Base-by-base conservation (phyloP, 1,284 basidiomycete species). In the Heterobasidion irregulare region DNA sequence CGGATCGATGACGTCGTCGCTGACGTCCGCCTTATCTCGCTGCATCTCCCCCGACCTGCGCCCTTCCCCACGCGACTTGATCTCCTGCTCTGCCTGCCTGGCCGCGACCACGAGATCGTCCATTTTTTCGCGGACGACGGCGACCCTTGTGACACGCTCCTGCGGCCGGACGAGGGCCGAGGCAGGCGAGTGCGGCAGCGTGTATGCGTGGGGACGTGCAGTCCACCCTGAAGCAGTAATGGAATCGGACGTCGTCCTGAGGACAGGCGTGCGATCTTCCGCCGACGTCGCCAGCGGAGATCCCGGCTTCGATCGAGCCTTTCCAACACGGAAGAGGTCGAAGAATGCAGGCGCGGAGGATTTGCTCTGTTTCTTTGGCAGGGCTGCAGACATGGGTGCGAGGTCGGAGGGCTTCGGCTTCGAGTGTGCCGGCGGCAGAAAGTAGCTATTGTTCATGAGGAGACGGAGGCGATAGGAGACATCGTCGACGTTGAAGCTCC, bases 401-500 rank as follows among this genome's bases (percentile, higher is more conserved):
- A 88, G 79, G 53, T 83, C 80, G 45, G 80, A 74, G 2, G 80
- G 79, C 8, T 78, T 80, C 2, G 89, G 89, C 64, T 92, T 92
- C 44, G 82, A 76, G 63, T 92, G 89, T 0, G 89, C 89, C 10
- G 89, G 89, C 6, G 89, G 89, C 44, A 92, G 79, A 65, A 88
- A 92, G 65, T 92, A 92, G 64, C 76, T 89, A 70, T 92, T 92
- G 66, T 85, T 87, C 55, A 92, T 83, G 47, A 92, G 79, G 52
- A 92, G 75, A 47, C 83, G 83, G 16, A 92, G 78, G 32, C 89
- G 84, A 70, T 89, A 87, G 26, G 87, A 83, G 38, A 92, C 88
- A 63, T 92, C 89, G 67, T 92, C 89, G 16, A 78, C 75, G 62
- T 89, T 83, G 63, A 85, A 86, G 50, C 79, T 77, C 54, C 80